Conservation (phyloP, 495 filamentous ascomycete species). For the Hyaloscypha hepaticicola region DNA sequence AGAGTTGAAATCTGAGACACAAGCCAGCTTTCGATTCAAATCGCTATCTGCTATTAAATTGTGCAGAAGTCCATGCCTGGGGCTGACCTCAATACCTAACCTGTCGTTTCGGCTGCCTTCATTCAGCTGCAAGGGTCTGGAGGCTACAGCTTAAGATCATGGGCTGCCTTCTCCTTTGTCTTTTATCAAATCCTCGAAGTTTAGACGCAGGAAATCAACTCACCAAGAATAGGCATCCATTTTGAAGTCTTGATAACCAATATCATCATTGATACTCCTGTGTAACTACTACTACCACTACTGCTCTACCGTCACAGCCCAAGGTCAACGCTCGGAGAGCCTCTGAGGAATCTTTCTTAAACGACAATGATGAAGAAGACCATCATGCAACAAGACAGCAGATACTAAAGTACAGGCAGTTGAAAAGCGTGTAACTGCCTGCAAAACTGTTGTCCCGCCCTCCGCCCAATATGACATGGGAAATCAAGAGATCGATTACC, state of each 20-base stretch:
- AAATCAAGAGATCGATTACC: slow-evolving; percentile 19
- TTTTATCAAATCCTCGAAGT: neutral
- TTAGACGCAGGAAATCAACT: neutral
- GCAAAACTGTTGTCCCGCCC: slow-evolving; percentile 7
- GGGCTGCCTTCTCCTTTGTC: neutral
- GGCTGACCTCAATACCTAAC: too few species aligned
- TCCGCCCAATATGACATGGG: slow-evolving; percentile 13
- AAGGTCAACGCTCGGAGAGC: slow-evolving; percentile 8
- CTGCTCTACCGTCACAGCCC: slow-evolving; percentile 22
- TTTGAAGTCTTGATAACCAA: slow-evolving; percentile 8
- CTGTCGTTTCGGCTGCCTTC: neutral
- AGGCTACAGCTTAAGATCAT: neutral
- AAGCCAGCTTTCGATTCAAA: neutral
- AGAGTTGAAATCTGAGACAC: neutral
- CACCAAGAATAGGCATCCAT: neutral
- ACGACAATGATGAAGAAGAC: slow-evolving; percentile 32
- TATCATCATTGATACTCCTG: slow-evolving; percentile 18
- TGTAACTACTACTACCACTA: slow-evolving; percentile 28
- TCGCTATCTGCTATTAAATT: neutral
- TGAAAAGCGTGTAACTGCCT: slow-evolving; percentile 25
- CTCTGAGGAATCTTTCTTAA: slow-evolving; percentile 29
- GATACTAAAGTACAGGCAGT: slow-evolving; percentile 24
- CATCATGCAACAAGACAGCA: slow-evolving; percentile 27
- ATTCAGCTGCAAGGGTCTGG: neutral
- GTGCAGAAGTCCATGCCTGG: neutral